Evolutionary conservation across 2,329 filamentous ascomycete species (phyloP).

Genomic region (Fusarium stilboides): DNA sequence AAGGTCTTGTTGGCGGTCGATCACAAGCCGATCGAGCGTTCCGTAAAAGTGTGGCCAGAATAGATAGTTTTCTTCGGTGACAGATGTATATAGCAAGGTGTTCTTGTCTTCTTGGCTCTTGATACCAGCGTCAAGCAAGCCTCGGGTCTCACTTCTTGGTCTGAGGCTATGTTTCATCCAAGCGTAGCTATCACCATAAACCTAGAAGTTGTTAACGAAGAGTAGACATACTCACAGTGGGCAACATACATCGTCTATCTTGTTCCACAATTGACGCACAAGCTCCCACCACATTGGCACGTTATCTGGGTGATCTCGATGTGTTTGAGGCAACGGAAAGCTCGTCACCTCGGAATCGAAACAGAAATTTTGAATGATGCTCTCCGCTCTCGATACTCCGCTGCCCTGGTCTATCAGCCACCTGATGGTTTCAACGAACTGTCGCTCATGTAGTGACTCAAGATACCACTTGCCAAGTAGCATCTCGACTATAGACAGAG

Average conservation of each 20-base stretch:
- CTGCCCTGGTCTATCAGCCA: background rate
- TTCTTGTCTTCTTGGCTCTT: background rate
- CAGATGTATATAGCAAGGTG: background rate
- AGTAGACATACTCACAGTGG: fast-evolving
- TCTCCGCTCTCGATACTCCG: background rate
- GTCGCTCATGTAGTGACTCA: background rate
- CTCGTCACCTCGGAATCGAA: background rate
- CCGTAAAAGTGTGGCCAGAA: background rate
- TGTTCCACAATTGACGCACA: background rate
- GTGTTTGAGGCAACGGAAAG: background rate
- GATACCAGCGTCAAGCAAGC: background rate
- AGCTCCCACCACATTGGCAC: background rate
- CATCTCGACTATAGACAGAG: background rate
- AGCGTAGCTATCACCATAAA: background rate
- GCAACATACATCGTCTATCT: background rate
- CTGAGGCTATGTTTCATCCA: background rate
- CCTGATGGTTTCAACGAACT: background rate
- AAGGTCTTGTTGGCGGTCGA: background rate
- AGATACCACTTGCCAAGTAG: background rate
- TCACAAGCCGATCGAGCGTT: background rate
- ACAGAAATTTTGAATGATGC: background rate
- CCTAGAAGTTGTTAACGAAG: fast-evolving
- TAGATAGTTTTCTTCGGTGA: background rate
- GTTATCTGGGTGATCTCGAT: background rate
- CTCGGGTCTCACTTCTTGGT: fast-evolving